Percentiles rank a stretch among this genome's conserved stretches.
Conservation (phyloP, 495 filamentous ascomycete genomes). For the Bathelium albidoporum region DNA sequence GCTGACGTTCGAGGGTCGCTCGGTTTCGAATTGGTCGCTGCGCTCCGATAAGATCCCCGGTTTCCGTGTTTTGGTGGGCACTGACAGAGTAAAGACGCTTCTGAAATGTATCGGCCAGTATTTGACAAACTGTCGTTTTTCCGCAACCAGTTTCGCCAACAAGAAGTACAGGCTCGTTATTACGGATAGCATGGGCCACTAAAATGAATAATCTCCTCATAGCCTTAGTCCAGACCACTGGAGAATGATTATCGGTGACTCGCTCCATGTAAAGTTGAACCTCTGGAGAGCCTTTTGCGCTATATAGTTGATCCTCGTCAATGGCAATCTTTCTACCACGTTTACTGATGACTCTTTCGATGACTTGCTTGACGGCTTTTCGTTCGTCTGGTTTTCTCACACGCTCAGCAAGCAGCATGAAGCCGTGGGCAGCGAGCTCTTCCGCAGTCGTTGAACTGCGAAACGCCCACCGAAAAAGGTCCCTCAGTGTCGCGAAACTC, state of each 20-base stretch:
- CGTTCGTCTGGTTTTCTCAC: conserved; percentile 87
- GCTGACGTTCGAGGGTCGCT: conserved; percentile 52
- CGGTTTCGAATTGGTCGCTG: conserved; percentile 86
- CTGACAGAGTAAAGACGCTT: conserved; percentile 80
- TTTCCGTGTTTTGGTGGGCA: conserved; percentile 95
- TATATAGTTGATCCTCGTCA: conserved; percentile 62
- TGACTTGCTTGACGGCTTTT: conserved; percentile 69
- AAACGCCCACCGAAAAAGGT: conserved; percentile 95
- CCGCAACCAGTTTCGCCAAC: conserved; percentile 96
- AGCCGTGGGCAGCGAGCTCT: conserved; percentile 84
- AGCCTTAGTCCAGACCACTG: conserved; percentile 82
- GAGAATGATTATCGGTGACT: conserved; percentile 37
- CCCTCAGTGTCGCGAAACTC: conserved; percentile 91
- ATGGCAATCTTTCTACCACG: conserved; percentile 51
- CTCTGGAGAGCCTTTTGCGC: conserved; percentile 41
- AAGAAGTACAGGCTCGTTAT: conserved; percentile 87
- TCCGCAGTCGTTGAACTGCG: conserved; percentile 74
- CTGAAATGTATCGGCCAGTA: conserved; percentile 68
- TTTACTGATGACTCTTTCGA: conserved; percentile 76
- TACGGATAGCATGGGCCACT: conserved; percentile 70
- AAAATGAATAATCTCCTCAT: conserved; percentile 86
- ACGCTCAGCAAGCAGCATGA: conserved; percentile 88
- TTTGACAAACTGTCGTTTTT: conserved; percentile 92
- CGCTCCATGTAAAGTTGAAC: conserved; percentile 41
- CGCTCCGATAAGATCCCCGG: conserved; percentile 91